These are phyloP conservation scores for Ganoderma lingzhi DNA, from an alignment of 1,284 basidiomycete genomes.

Conservation along the genomic window DNA sequence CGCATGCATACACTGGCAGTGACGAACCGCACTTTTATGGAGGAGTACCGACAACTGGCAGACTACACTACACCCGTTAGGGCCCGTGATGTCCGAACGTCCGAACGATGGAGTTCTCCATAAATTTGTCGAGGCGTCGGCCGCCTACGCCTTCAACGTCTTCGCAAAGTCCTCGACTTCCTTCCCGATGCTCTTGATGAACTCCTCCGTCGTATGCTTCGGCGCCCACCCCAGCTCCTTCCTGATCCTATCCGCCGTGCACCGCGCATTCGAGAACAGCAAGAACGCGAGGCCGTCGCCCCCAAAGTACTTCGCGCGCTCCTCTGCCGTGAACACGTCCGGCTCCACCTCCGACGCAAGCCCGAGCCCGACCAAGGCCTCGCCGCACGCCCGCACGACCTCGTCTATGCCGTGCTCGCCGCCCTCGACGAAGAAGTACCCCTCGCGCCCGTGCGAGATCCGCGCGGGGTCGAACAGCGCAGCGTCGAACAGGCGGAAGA, in stretches of 20 bases:
- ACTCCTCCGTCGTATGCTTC: conserved; percentile 35
- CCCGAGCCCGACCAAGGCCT: conserved; percentile 40
- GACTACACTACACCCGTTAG: no score
- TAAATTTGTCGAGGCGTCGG: background rate
- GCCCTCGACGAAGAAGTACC: conserved; percentile 54
- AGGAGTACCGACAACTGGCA: no score
- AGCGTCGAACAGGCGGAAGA: conserved; percentile 27
- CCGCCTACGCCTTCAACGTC: conserved; percentile 39
- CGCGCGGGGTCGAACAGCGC: conserved; percentile 22
- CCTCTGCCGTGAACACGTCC: conserved; percentile 38
- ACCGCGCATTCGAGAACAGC: conserved; percentile 53
- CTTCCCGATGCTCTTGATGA: conserved; percentile 15
- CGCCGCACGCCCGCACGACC: conserved; percentile 44
- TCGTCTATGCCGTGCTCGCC: conserved; percentile 47
- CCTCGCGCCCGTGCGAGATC: conserved; percentile 48
- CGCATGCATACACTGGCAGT: no score
- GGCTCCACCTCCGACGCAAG: conserved; percentile 36
- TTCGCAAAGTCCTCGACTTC: conserved; percentile 16
- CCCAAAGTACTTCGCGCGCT: conserved; percentile 36
- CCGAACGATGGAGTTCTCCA: background rate
- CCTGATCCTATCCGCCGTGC: conserved; percentile 46
- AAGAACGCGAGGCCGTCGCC: conserved; percentile 33
- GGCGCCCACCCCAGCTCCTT: conserved; percentile 50
- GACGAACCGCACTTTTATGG: no score
- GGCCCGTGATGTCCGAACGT: no score